Evolutionary conservation across 176 grass and related monocot species (phyloP).

Genomic region (Themeda triandra): DNA sequence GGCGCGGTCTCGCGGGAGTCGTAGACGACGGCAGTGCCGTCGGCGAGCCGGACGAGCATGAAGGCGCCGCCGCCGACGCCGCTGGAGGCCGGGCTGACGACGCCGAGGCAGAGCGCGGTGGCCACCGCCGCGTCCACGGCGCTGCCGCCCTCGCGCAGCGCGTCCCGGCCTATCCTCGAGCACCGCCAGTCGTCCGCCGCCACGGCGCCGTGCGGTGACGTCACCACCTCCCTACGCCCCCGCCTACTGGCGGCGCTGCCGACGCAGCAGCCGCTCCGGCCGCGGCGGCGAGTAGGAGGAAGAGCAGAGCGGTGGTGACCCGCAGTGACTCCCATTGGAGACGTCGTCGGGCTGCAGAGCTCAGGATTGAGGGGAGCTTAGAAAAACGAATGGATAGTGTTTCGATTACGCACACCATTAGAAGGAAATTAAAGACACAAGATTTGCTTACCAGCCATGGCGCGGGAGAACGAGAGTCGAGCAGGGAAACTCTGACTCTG

Average conservation of each 20-base stretch:
- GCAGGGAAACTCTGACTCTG: background rate
- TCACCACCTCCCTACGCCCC: slow-evolving; percentile 47
- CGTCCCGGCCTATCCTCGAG: slow-evolving; percentile 63
- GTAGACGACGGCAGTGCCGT: slow-evolving; percentile 49
- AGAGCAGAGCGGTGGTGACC: background rate
- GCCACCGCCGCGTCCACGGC: slow-evolving; percentile 74
- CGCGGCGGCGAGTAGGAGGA: background rate
- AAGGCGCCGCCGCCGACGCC: slow-evolving; percentile 85
- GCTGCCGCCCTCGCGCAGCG: slow-evolving; percentile 54
- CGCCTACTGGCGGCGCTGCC: background rate
- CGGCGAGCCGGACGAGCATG: slow-evolving; percentile 70
- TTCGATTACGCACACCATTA: background rate
- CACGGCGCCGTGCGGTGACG: slow-evolving; percentile 54
- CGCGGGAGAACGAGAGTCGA: background rate
- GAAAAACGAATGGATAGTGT: background rate
- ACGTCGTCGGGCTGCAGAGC: slow-evolving; percentile 20
- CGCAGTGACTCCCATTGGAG: background rate
- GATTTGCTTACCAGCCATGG: slow-evolving; percentile 24
- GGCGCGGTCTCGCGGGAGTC: slow-evolving; percentile 88
- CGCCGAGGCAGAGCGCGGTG: slow-evolving; percentile 68
- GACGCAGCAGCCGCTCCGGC: background rate
- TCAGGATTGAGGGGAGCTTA: background rate
- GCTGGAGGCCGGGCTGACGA: slow-evolving; percentile 90
- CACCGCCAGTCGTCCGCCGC: slow-evolving; percentile 81
- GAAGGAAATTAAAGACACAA: background rate